A percentile compares a stretch with the other conserved stretches of the same genome.
Conservation (phyloP, 2,329 filamentous ascomycete species). For the Coleophoma cylindrospora region DNA sequence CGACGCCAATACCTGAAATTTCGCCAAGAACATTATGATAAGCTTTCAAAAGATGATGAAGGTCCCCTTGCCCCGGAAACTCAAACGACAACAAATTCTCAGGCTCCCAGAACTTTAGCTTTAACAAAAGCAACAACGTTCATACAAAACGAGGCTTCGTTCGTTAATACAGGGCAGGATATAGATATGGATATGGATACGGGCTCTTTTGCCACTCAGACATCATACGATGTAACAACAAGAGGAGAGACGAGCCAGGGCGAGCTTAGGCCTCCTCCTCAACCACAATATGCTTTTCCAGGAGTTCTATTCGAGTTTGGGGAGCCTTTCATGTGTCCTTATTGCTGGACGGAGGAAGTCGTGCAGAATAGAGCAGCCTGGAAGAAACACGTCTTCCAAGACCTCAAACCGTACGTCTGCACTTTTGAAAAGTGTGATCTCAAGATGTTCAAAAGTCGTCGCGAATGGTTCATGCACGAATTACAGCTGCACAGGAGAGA, state of each 20-base stretch:
- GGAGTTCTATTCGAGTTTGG: conserved; percentile 16
- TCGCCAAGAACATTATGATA: conserved; percentile 22
- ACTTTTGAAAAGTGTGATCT: conserved; percentile 26
- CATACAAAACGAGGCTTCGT: conserved; percentile 3
- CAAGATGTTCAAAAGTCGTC: conserved; percentile 22
- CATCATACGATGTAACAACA: conserved; percentile 17
- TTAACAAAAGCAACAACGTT: conserved; percentile 19
- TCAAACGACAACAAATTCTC: not conserved
- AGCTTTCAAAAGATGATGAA: conserved; percentile 9
- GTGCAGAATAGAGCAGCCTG: conserved; percentile 12
- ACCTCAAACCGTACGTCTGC: conserved; percentile 30
- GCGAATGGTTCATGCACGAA: conserved; percentile 28
- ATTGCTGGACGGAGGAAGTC: conserved; percentile 5
- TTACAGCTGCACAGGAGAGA: conserved; percentile 22
- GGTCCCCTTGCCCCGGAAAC: conserved; percentile 2
- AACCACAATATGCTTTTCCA: conserved; percentile 14
- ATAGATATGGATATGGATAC: not conserved
- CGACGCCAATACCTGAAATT: conserved; percentile 26
- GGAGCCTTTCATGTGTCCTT: conserved; percentile 13
- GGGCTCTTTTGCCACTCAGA: conserved; percentile 15
- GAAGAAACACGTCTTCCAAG: conserved; percentile 26
- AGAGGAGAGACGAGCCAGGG: conserved; percentile 2
- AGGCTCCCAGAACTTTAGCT: conserved; percentile 6
- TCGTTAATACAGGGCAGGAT: conserved; percentile 5
- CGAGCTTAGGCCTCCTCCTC: conserved; percentile 12